Base-by-base conservation (phyloP, 768 basidiomycete genomes). In the Agaricus sinodeliciosus region DNA sequence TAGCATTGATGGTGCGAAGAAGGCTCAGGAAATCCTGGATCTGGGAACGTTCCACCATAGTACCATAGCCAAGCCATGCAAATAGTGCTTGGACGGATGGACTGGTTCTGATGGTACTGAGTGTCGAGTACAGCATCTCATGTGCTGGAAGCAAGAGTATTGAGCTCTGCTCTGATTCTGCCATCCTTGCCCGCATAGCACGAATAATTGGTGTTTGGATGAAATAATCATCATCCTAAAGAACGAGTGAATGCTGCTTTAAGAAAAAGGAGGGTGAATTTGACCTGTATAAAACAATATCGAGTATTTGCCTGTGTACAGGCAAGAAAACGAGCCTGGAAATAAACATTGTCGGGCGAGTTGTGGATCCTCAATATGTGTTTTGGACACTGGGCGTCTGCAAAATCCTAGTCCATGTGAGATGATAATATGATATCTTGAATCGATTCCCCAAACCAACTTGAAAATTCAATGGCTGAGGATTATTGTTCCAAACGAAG, bases 211-310 rank as follows among this genome's bases (percentile, higher is more conserved):
- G 77, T 7, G 85, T 79, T 27, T 69, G 63, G 44, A 87, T 62
- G 18, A 86, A 68, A 60, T 80, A 86, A 63, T 85, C 85, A 59
- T 87, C 85, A 59, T 87, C 85, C 84, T 85, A 54, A 9, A 27
- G 9, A 39, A 47, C 35, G 43, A 19, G 27, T 31, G 36, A 58
- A 43, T 53, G 11, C 51, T 37, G 18, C 9, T 12, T 52, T 19
- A 28, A 31, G 36, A 49, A 46, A 39, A 39, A 31, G 34, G 13
- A 19, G 31, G 15, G 44, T 34, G 27, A 26, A 15, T 46, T 31
- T 13, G 48, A 80, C 82, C 68, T 85, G 84, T 42, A 85, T 70
- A 61, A 85, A 85, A 62, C 81, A 86, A 59, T 75, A 80, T 35
- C 67, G 67, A 0, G 82, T 81, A 5, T 63, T 63, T 0, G 72